A percentile compares a stretch with the other conserved stretches of the same genome.
Evolutionary conservation across 108 stramenopile genomes (phyloP).

Genomic region (Mayamaea pseudoterrestris): DNA sequence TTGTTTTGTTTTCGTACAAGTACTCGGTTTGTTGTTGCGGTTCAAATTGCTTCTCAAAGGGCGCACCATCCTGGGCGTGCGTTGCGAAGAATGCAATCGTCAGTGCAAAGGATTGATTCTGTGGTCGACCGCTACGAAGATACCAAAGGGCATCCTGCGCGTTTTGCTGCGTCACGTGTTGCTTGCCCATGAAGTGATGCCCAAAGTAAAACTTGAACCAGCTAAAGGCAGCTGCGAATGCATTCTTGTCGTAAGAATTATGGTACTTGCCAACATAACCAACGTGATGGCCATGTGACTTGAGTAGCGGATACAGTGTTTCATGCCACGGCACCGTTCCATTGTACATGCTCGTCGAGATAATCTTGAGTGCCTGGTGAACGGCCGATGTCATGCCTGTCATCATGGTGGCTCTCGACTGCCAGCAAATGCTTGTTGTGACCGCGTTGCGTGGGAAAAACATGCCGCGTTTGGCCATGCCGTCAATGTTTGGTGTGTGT

Average conservation of each 20-base stretch:
- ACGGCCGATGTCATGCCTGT: conserved; percentile 52
- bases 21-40: conserved; percentile 32
- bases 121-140: too few species aligned
- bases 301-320: conserved; percentile 50
- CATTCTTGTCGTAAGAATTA: conserved; percentile 1
- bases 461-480: conserved; percentile 55
- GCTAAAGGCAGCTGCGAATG: conserved; percentile 19
- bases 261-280: conserved; percentile 71
- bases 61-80: conserved; percentile 51
- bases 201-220: conserved; percentile 23
- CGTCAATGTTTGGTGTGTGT: conserved; percentile 50
- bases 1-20: conserved; percentile 44
- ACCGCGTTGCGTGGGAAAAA: conserved; percentile 70
- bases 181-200: conserved; percentile 13
- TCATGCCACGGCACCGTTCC: conserved; percentile 38
- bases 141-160: conserved; percentile 44
- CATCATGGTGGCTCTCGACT: conserved; percentile 53
- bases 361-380: conserved; percentile 13
- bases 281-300: conserved; percentile 41
- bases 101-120: conserved; percentile 61
- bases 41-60: conserved; percentile 30
- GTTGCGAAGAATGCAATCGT: conserved; percentile 77
- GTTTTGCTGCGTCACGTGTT: conserved; percentile 54
- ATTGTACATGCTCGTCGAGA: conserved; percentile 6
- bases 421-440: conserved; percentile 75